Evolutionary conservation across 352 stramenopile species (phyloP).

Genomic region (Phytopythium aichiense): DNA sequence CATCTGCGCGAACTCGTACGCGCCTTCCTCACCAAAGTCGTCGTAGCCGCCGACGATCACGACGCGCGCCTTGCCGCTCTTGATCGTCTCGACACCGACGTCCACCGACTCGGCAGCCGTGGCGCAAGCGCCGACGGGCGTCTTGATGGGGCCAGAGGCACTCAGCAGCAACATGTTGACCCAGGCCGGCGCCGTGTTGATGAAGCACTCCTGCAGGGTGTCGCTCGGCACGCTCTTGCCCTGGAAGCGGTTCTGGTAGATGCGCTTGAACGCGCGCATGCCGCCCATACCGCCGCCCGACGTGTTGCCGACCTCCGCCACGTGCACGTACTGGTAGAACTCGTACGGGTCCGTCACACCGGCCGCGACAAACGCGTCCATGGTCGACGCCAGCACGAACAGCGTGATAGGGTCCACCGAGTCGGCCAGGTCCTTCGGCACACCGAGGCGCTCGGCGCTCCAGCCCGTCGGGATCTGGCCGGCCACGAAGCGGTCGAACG

Average conservation of each 20-base stretch:
- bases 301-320: slow-evolving; percentile 84
- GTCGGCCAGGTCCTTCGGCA: slow-evolving; percentile 77
- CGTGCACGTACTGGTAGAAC: slow-evolving; percentile 90
- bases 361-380: slow-evolving; percentile 75
- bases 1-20: slow-evolving; percentile 89
- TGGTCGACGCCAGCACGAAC: slow-evolving; percentile 68
- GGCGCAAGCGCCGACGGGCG: slow-evolving; percentile 78
- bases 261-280: slow-evolving; percentile 69
- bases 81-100: slow-evolving; percentile 87
- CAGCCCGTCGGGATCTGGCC: slow-evolving; percentile 88
- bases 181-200: slow-evolving; percentile 87
- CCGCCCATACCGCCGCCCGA: slow-evolving; percentile 82
- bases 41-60: slow-evolving; percentile 85
- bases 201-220: slow-evolving; percentile 82
- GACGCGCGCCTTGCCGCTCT: slow-evolving; percentile 81
- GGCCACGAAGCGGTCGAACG: slow-evolving; percentile 84
- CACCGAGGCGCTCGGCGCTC: slow-evolving; percentile 73
- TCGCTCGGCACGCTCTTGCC: slow-evolving; percentile 78
- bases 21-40: slow-evolving; percentile 83
- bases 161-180: slow-evolving; percentile 89
- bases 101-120: slow-evolving; percentile 86
- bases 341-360: slow-evolving; percentile 88
- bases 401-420: slow-evolving; percentile 79
- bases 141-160: slow-evolving; percentile 88
- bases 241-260: slow-evolving; percentile 68